phyloP scores from a whole-genome alignment of 768 basidiomycete genomes.

The Chiua virens region DNA sequence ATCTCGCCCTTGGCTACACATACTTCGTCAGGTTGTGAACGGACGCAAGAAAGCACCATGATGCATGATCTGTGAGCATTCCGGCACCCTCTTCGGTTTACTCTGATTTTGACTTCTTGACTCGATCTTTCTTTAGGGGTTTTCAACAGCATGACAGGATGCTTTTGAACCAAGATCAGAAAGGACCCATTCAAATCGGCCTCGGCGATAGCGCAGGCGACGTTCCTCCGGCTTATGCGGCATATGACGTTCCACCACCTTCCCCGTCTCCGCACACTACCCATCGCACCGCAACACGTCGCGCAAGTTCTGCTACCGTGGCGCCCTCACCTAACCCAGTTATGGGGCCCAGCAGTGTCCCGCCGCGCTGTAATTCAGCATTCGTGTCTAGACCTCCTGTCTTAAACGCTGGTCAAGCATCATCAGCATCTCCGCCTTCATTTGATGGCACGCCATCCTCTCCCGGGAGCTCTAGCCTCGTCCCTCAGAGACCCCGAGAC shows the following conservation, averaged over 20 bases:
- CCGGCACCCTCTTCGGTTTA: not conserved
- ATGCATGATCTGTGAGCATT: not conserved
- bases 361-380: too few species aligned
- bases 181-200: not conserved
- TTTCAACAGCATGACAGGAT: not conserved
- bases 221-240: constrained; percentile 10
- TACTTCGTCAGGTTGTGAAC: not conserved
- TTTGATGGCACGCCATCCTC: not conserved
- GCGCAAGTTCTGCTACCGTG: not conserved
- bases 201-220: not conserved
- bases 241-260: constrained; percentile 11
- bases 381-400: not conserved
- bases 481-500: not conserved
- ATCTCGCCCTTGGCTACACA: too few species aligned
- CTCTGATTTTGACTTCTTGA: not conserved
- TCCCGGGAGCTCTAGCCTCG: not conserved
- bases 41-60: not conserved
- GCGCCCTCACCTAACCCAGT: not conserved
- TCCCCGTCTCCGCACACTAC: not conserved
- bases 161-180: not conserved
- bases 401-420: not conserved
- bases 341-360: not conserved
- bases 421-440: not conserved
- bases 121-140: too few species aligned
- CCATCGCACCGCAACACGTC: not conserved